phyloP scores from a whole-genome alignment of 1,139 yeast species.

The Magnusiomyces magnusii region DNA sequence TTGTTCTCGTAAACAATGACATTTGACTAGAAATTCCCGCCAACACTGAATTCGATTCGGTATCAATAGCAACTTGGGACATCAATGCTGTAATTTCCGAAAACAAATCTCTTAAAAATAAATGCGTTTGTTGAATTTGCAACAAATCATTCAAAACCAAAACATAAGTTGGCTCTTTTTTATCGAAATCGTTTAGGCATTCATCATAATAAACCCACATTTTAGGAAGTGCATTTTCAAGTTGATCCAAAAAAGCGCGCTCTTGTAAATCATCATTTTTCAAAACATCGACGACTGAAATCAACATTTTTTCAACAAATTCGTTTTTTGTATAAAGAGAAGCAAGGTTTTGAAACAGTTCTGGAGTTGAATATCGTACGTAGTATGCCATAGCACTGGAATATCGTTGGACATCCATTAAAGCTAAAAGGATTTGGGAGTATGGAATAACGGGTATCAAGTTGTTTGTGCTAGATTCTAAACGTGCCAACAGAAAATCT shows the following conservation, averaged over 20 bases:
- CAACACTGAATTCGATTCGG: slow-evolving; percentile 1
- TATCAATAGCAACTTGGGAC: not conserved
- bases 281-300: slow-evolving; percentile 16
- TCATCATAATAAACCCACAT: slow-evolving; percentile 12
- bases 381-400: slow-evolving; percentile 14
- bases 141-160: slow-evolving; percentile 13
- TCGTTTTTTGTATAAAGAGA: slow-evolving; percentile 15
- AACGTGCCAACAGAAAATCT: slow-evolving; percentile 16
- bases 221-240: slow-evolving; percentile 13
- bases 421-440: slow-evolving; percentile 15
- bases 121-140: slow-evolving; percentile 10
- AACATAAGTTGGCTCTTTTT: slow-evolving; percentile 10
- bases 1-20: slow-evolving; percentile 7
- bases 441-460: slow-evolving; percentile 13
- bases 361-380: slow-evolving; percentile 17
- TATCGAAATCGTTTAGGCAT: slow-evolving; percentile 3
- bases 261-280: slow-evolving; percentile 14
- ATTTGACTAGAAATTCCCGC: slow-evolving; percentile 7
- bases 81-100: not conserved
- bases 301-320: slow-evolving; percentile 15
- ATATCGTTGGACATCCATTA: slow-evolving; percentile 18
- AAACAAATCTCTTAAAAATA: slow-evolving; percentile 9
- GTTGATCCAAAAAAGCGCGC: slow-evolving; percentile 8
- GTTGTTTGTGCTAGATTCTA: slow-evolving; percentile 8
- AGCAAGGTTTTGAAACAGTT: slow-evolving; percentile 16